phyloP scores from a whole-genome alignment of 148 eudicot species.

The Rhododendron henanense region DNA sequence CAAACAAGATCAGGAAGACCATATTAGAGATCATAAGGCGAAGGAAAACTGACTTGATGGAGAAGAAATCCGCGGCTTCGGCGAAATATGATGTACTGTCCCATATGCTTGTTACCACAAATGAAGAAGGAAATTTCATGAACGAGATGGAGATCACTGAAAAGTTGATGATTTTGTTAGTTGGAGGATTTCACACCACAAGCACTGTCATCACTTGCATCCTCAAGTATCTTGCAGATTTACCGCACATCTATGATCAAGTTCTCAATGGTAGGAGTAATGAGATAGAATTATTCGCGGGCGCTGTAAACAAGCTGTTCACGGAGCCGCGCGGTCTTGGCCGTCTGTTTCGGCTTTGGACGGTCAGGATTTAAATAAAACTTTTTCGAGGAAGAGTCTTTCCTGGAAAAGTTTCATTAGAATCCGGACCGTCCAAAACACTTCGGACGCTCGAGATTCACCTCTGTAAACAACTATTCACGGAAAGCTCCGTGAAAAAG shows the following conservation, averaged over 20 bases:
- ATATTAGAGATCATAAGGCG: constrained; percentile 20
- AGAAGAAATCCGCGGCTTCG: constrained; percentile 9
- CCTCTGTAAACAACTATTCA: too few relatives aligned
- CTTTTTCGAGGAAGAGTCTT: too few relatives aligned
- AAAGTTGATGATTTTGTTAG: constrained; percentile 35
- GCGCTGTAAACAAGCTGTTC: too few relatives aligned
- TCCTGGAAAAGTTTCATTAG: too few relatives aligned
- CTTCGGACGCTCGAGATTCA: too few relatives aligned
- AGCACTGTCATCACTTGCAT: constrained; percentile 36
- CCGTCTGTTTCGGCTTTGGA: too few relatives aligned
- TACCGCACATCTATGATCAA: constrained; percentile 36
- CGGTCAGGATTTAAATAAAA: too few relatives aligned
- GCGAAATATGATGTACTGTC: constrained; percentile 37
- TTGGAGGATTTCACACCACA: constrained; percentile 55
- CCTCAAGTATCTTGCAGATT: constrained; percentile 41
- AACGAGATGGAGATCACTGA: constrained; percentile 38
- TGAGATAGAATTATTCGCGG: too few relatives aligned
- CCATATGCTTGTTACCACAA: constrained; percentile 29
- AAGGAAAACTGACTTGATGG: constrained; percentile 26
- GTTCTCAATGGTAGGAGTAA: constrained; percentile 12
- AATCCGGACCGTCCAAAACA: too few relatives aligned
- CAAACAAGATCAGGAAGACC: constrained; percentile 22
- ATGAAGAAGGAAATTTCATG: constrained; percentile 37
- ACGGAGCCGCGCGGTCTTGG: too few relatives aligned
- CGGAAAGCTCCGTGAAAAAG: too few relatives aligned